These are phyloP conservation scores for Silybum marianum DNA, from an alignment of 129 eudicot genomes.

Conservation along the genomic window DNA sequence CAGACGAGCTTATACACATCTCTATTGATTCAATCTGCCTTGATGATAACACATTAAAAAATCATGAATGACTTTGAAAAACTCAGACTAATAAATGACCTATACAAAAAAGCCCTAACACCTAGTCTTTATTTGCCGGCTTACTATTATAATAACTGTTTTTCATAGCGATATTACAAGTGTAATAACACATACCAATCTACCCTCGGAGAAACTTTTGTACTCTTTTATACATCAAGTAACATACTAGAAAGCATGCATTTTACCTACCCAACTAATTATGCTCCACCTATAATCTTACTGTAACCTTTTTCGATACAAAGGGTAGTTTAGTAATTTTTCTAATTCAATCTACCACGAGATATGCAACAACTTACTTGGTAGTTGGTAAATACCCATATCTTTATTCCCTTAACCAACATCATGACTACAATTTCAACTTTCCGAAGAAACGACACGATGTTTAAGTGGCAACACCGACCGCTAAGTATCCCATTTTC, in stretches of 20 bases:
- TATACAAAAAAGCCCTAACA: too few species aligned
- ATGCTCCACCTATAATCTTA: background rate
- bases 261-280: slow-evolving; percentile 23
- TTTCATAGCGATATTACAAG: too few species aligned
- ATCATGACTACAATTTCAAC: slow-evolving; percentile 2
- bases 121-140: too few species aligned
- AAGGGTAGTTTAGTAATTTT: slow-evolving; percentile 27
- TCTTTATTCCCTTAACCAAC: slow-evolving; percentile 28
- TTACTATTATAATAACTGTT: too few species aligned
- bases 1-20: too few species aligned
- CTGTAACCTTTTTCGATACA: slow-evolving; percentile 4
- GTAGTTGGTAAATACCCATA: slow-evolving; percentile 17
- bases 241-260: background rate
- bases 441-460: background rate
- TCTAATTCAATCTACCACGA: slow-evolving; percentile 17
- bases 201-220: slow-evolving; percentile 1
- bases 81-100: too few species aligned
- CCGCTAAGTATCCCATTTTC: slow-evolving; percentile 39
- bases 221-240: slow-evolving; percentile 14
- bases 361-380: slow-evolving; percentile 5
- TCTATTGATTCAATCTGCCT: too few species aligned
- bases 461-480: slow-evolving; percentile 48
- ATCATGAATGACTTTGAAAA: too few species aligned
- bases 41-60: too few species aligned
- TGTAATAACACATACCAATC: background rate